Evolutionary conservation across 306 rosid genomes (phyloP).

Genomic region (Styphnolobium japonicum): DNA sequence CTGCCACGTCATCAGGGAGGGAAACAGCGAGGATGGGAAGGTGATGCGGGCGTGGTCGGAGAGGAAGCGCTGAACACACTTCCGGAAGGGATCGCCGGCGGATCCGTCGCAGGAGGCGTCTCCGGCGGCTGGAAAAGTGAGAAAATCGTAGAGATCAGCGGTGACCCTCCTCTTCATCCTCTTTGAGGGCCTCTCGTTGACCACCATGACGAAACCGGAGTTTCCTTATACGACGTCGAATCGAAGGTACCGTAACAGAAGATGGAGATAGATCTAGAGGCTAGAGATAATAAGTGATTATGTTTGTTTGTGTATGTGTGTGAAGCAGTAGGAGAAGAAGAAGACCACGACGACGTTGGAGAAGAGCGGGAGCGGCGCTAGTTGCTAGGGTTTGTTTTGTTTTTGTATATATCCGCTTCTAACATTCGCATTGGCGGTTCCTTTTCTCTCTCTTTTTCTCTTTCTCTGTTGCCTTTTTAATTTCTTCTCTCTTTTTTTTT

Average conservation of each 20-base stretch:
- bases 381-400: constrained; percentile 27
- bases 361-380: constrained; percentile 13
- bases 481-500: neutral
- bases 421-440: constrained; percentile 7
- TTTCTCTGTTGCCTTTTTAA: neutral
- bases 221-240: neutral
- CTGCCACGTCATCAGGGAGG: constrained; percentile 65
- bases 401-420: constrained; percentile 29
- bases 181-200: constrained; percentile 59
- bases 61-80: constrained; percentile 40
- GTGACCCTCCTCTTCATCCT: constrained; percentile 62
- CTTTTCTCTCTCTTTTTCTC: neutral
- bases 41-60: constrained; percentile 50
- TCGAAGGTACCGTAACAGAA: neutral
- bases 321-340: neutral
- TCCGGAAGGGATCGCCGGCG: constrained; percentile 42
- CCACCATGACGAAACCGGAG: constrained; percentile 41
- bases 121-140: constrained; percentile 24
- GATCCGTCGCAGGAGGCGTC: neutral
- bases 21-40: constrained; percentile 54
- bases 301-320: neutral
- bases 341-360: constrained; percentile 9
- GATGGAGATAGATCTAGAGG: neutral
- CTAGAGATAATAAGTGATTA: neutral
- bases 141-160: constrained; percentile 57